phyloP scores from a whole-genome alignment of 2,329 filamentous ascomycete genomes.

The Ceratocystis cacaofunesta region DNA sequence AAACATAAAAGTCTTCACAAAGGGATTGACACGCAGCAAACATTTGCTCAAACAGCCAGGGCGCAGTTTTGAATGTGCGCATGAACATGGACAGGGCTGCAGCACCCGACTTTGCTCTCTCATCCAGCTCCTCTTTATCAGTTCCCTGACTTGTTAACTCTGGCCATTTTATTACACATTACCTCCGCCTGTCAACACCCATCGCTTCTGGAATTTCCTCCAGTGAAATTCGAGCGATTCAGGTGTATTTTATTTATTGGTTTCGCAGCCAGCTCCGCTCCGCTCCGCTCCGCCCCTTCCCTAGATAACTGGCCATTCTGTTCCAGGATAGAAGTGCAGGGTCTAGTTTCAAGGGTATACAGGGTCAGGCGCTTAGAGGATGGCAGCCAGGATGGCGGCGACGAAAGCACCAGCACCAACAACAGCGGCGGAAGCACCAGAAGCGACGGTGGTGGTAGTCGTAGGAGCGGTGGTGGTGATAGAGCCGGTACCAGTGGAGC shows the following conservation, averaged over 20 bases:
- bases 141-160: neutral
- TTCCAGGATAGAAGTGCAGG: slow-evolving; percentile 23
- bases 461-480: slow-evolving; percentile 4
- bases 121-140: neutral
- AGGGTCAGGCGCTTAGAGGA: slow-evolving; percentile 9
- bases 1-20: neutral
- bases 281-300: neutral
- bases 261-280: neutral
- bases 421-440: slow-evolving; percentile 17
- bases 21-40: neutral
- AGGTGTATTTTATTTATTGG: neutral
- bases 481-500: slow-evolving; percentile 16
- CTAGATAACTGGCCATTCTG: neutral
- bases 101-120: neutral
- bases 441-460: slow-evolving; percentile 11
- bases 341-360: neutral
- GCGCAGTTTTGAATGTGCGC: neutral
- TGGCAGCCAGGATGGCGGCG: slow-evolving; percentile 24
- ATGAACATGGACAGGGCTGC: neutral
- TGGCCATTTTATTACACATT: neutral
- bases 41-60: neutral
- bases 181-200: neutral
- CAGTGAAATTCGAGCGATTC: slow-evolving; percentile 12
- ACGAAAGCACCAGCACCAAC: slow-evolving; percentile 26
- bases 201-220: slow-evolving; percentile 14